Percentiles rank a stretch among this genome's conserved stretches.
Conservation (phyloP, 176 grass and related monocot species). For the Chrysopogon serrulatus region DNA sequence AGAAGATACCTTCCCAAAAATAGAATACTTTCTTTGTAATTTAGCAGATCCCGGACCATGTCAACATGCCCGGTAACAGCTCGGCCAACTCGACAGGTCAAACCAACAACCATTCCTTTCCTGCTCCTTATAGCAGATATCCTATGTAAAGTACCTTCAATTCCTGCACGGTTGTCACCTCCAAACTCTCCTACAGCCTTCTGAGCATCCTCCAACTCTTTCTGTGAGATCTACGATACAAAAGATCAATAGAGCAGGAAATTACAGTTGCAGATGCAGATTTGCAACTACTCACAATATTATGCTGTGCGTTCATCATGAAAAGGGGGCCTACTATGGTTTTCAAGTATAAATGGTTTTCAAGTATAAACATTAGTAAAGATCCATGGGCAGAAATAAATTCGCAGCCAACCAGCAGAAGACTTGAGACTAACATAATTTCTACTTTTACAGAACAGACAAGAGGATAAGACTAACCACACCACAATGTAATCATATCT, state of each 20-base stretch:
- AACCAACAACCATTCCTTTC: constrained; percentile 90
- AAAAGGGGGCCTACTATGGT: not conserved
- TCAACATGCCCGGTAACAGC: constrained; percentile 91
- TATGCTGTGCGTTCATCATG: not conserved
- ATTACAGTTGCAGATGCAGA: not conserved
- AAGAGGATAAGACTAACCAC: not conserved
- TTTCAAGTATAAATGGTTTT: too few species aligned
- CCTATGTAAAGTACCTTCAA: constrained; percentile 96
- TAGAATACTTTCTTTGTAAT: constrained; percentile 92
- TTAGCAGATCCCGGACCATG: constrained; percentile 86
- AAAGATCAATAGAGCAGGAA: constrained; percentile 6
- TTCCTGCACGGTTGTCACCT: constrained; percentile 88
- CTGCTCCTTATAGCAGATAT: constrained; percentile 98
- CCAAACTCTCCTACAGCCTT: constrained; percentile 89
- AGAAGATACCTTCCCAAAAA: constrained; percentile 74
- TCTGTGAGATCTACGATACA: constrained; percentile 64
- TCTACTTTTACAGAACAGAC: not conserved
- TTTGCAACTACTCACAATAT: not conserved
- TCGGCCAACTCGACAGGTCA: constrained; percentile 93
- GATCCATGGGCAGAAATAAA: constrained; percentile 10
- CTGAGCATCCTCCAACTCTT: constrained; percentile 87
- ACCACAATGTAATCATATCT: not conserved
- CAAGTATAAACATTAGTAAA: not conserved
- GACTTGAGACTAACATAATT: not conserved
- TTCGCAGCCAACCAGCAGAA: not conserved